Conservation (phyloP, 495 filamentous ascomycete species). For the Trichodelitschia bisporula region DNA sequence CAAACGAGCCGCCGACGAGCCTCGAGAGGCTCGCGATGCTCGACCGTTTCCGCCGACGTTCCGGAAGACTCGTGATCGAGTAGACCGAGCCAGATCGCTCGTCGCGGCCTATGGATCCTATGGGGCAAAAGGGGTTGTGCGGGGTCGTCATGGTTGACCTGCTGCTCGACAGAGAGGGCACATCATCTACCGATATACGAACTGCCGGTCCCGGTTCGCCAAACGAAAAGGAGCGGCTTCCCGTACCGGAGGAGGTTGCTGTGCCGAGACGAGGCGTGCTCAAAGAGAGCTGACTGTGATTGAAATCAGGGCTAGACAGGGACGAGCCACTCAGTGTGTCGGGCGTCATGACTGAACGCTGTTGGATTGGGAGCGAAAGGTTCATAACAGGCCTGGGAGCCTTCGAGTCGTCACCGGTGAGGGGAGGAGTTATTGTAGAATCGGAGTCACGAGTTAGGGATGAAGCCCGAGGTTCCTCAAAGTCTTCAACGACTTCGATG, state of each 20-base stretch:
- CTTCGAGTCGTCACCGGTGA: conserved; percentile 18
- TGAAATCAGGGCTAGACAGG: conserved; percentile 24
- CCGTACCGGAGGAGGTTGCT: conserved; percentile 40
- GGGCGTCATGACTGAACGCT: conserved; percentile 12
- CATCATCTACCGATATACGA: conserved; percentile 61
- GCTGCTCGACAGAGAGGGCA: conserved; percentile 68
- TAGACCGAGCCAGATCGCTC: conserved; percentile 45
- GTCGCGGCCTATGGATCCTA: conserved; percentile 19
- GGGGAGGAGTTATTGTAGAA: conserved; percentile 27
- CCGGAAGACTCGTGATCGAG: conserved; percentile 13
- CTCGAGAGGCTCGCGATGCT: conserved; percentile 71
- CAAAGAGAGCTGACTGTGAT: conserved; percentile 18
- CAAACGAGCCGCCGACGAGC: conserved; percentile 44
- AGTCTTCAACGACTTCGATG: conserved; percentile 22
- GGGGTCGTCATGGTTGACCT: conserved; percentile 60
- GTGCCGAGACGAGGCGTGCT: conserved; percentile 47
- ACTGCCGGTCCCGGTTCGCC: conserved; percentile 37
- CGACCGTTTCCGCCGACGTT: conserved; percentile 48
- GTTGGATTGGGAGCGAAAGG: conserved; percentile 8
- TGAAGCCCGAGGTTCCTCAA: conserved; percentile 18
- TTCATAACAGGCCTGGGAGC: conserved; percentile 13
- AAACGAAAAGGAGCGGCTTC: conserved; percentile 23
- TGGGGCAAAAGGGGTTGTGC: conserved; percentile 25
- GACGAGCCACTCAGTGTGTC: conserved; percentile 15
- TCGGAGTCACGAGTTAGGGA: conserved; percentile 25